These are phyloP conservation scores for Myochromella boudieri DNA, from an alignment of 768 basidiomycete species.

Conservation along the genomic window DNA sequence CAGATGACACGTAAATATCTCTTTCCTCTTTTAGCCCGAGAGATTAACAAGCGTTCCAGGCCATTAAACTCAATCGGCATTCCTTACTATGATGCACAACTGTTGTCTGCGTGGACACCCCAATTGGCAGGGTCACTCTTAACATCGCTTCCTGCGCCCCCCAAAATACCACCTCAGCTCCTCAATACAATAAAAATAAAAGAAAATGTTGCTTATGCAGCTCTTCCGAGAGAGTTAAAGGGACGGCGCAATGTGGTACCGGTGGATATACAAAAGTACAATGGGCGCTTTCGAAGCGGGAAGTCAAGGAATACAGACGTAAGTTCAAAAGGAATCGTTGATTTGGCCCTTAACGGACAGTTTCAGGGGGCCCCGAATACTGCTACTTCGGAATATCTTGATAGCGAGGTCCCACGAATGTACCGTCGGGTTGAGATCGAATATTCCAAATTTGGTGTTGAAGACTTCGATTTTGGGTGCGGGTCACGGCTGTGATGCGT, in stretches of 20 bases:
- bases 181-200: conserved; percentile 79
- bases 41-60: conserved; percentile 34
- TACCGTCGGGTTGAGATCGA: conserved; percentile 96
- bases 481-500: conserved; percentile 13
- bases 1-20: conserved; percentile 66
- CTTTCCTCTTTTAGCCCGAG: background rate
- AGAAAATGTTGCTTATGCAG: conserved; percentile 88
- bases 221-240: conserved; percentile 81
- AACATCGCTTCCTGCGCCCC: conserved; percentile 65
- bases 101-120: conserved; percentile 74
- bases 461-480: conserved; percentile 98
- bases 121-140: conserved; percentile 37
- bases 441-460: conserved; percentile 97
- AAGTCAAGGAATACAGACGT: conserved; percentile 53
- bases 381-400: conserved; percentile 49
- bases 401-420: conserved; percentile 67
- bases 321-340: conserved; percentile 6
- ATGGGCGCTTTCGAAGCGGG: conserved; percentile 86
- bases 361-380: conserved; percentile 52
- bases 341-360: conserved; percentile 5
- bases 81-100: conserved; percentile 73
- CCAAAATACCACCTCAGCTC: conserved; percentile 79
- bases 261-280: conserved; percentile 49
- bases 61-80: conserved; percentile 89
- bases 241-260: conserved; percentile 79